Evolutionary conservation across 2,329 filamentous ascomycete genomes (phyloP), one percentile per base, ranked within the genome.

Genomic region (Sporothrix protearum): DNA sequence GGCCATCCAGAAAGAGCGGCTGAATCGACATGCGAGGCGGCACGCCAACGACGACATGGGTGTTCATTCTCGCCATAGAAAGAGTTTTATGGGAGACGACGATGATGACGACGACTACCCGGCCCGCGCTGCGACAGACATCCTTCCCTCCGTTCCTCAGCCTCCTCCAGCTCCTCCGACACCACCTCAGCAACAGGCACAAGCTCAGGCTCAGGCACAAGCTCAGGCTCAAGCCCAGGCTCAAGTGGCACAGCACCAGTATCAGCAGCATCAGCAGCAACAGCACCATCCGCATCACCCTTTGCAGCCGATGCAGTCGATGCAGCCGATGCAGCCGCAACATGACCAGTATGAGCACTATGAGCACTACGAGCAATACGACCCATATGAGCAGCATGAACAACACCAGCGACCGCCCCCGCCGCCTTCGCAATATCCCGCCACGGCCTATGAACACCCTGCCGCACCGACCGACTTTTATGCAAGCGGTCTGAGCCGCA

Each of bases 31-130:
- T 36, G 51, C 70, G n/a, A n/a, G 80, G 80, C 33, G 82, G 81
- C 33, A 76, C 79, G 45, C 78, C 77, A 42, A 73, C 6, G 70
- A 71, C 61, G 66, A 69, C 22, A 19, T 47, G n/a, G 71, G 53
- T 14, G 49, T 63, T 22, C 68, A 64, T 16, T 25, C 63, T 1
- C 73, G 70, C n/a, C 63, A 66, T 6, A n/a, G 82, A 83, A 1
- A 83, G 81, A 16, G 90, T 75, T 87, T 88, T 76, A 85, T 89
- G 83, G 89, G 89, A 72, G 87, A 90, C 36, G 83, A 88, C 73
- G 80, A 88, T 73, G 80, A 82, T 63, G 80, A 81, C 69, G 89
- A 89, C 72, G 87, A 90, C 33, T 89, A 88, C 73, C 79, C 82
- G 57, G 80, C 80, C 69, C 77, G 81, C 55, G 77, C 81, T 19